phyloP scores from a whole-genome alignment of 2,329 filamentous ascomycete genomes.

The Rosellinia necatrix region DNA sequence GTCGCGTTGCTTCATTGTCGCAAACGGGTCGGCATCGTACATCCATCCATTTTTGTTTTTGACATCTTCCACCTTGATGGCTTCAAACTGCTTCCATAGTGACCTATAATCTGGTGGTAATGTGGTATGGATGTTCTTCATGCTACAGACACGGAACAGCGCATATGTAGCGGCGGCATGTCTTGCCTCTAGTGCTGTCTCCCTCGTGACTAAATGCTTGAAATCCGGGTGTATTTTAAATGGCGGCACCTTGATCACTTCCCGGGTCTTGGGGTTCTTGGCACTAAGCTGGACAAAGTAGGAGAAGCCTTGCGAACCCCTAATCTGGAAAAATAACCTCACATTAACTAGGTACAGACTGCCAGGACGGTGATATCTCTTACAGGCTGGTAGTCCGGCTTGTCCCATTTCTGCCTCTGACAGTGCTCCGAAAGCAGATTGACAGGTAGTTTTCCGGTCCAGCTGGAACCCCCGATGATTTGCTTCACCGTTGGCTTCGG shows the following conservation, averaged over 20 bases:
- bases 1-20: conserved; percentile 76
- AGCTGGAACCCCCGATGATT: conserved; percentile 90
- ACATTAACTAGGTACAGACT: conserved; percentile 34
- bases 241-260: conserved; percentile 74
- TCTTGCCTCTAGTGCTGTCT: conserved; percentile 84
- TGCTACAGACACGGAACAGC: conserved; percentile 88
- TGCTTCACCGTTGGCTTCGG: conserved; percentile 72
- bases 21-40: conserved; percentile 95
- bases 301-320: conserved; percentile 73
- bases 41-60: conserved; percentile 83
- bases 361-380: conserved; percentile 32
- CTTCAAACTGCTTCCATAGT: conserved; percentile 89
- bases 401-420: conserved; percentile 94
- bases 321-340: conserved; percentile 50
- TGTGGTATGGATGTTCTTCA: conserved; percentile 95
- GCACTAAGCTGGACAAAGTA: conserved; percentile 80
- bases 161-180: conserved; percentile 94
- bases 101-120: conserved; percentile 87
- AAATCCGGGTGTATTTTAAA: conserved; percentile 80
- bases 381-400: conserved; percentile 86
- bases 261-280: conserved; percentile 80
- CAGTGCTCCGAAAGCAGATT: conserved; percentile 94
- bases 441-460: conserved; percentile 95
- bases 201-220: conserved; percentile 74
- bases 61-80: conserved; percentile 79